Percentiles rank a stretch among this genome's conserved stretches.
These are phyloP conservation scores for Backusella morwellensis DNA, from an alignment of 192 early-diverging fungal genomes.

Conservation along the genomic window DNA sequence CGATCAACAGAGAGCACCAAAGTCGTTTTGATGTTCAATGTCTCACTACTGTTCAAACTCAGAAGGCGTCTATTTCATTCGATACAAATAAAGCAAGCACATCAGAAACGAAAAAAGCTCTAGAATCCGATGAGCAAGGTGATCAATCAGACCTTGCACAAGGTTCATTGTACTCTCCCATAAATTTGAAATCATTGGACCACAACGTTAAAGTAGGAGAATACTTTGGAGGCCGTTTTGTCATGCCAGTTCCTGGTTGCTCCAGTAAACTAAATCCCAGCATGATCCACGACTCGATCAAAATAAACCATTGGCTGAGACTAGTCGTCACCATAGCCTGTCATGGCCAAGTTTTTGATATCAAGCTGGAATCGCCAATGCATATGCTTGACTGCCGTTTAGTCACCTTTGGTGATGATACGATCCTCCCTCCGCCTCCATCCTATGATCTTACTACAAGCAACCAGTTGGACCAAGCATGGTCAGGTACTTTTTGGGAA, in stretches of 20 bases:
- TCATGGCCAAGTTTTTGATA: conserved; percentile 15
- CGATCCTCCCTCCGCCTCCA: conserved; percentile 27
- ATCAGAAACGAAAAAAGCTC: background rate
- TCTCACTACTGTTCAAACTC: background rate
- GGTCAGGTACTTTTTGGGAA: conserved; percentile 24
- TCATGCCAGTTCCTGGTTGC: conserved; percentile 27
- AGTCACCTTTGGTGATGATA: conserved; percentile 22
- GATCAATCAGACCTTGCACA: background rate
- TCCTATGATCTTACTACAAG: background rate
- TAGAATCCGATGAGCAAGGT: background rate
- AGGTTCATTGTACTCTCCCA: background rate
- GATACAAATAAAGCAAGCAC: background rate
- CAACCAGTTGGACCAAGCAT: background rate
- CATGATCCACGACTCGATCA: conserved; percentile 10
- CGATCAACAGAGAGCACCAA: background rate
- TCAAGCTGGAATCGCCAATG: conserved; percentile 17
- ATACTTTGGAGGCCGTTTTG: conserved; percentile 27
- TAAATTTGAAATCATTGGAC: conserved; percentile 25
- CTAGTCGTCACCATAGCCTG: conserved; percentile 6
- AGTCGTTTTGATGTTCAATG: background rate
- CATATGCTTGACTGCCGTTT: conserved; percentile 31
- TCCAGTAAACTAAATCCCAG: conserved; percentile 14
- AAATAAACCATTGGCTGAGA: conserved; percentile 25
- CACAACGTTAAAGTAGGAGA: conserved; percentile 18
- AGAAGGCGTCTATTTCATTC: background rate